Percentiles rank a stretch among this genome's conserved stretches.
Conservation (phyloP, 2,329 filamentous ascomycete genomes). For the Chrysoporthe austroafricana region DNA sequence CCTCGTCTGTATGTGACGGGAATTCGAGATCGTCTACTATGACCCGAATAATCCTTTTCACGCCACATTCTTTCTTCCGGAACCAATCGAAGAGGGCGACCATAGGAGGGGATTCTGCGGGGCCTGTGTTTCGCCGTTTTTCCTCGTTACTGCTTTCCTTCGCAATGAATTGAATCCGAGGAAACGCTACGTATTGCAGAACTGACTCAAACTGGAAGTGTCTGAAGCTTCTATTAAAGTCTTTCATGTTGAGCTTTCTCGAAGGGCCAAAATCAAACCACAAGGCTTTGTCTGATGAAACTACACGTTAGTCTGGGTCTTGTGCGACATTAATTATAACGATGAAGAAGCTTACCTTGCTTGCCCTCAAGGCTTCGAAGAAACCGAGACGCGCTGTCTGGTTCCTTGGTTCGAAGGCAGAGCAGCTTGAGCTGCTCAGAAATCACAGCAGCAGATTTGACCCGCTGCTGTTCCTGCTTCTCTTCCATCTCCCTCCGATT, state of each 20-base stretch:
- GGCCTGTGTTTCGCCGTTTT: neutral
- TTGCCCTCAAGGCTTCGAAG: neutral
- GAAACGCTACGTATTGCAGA: constrained; percentile 5
- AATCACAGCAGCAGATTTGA: neutral
- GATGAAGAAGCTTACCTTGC: neutral
- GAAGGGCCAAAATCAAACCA: neutral
- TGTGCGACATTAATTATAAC: neutral
- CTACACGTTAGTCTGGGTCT: too few species aligned
- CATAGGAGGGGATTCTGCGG: neutral
- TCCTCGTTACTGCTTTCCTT: neutral
- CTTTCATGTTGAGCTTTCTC: neutral
- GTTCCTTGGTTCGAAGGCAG: neutral
- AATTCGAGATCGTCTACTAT: constrained; percentile 11
- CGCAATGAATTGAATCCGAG: neutral
- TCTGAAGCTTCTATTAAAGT: neutral
- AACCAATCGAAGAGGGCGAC: neutral
- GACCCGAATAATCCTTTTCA: constrained; percentile 2
- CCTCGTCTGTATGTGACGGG: constrained; percentile 10
- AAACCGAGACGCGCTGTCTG: neutral
- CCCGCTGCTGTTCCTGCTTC: neutral
- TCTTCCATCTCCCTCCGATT: neutral
- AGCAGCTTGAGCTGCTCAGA: constrained; percentile 10
- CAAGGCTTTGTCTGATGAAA: neutral
- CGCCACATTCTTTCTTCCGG: neutral
- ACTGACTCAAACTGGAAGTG: neutral